Conservation (phyloP, 805 yeast genomes). For the Diddensiella santjacobensis region DNA sequence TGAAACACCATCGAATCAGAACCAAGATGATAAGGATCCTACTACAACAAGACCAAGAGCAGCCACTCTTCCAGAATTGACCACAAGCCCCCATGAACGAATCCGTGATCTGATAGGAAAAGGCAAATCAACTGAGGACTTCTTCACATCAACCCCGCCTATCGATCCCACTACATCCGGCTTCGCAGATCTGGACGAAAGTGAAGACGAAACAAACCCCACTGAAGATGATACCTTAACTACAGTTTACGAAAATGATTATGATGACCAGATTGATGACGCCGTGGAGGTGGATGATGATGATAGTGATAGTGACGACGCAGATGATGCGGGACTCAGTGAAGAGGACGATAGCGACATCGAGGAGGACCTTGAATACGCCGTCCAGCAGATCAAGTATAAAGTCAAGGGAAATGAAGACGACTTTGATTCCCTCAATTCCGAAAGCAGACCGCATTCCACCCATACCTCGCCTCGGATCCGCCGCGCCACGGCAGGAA, state of each 20-base stretch:
- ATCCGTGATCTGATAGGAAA: background rate
- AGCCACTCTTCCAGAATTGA: conserved; percentile 7
- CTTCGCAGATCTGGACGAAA: background rate
- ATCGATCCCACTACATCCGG: background rate
- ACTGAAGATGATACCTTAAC: conserved; percentile 10
- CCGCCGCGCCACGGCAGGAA: conserved; percentile 10
- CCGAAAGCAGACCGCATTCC: conserved; percentile 12
- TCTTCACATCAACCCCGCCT: background rate
- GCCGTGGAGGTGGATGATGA: conserved; percentile 27
- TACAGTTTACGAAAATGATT: conserved; percentile 17
- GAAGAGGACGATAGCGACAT: conserved; percentile 40
- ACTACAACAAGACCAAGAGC: conserved; percentile 10
- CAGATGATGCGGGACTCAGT: conserved; percentile 20
- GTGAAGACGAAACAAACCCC: conserved; percentile 1
- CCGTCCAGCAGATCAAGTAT: conserved; percentile 32
- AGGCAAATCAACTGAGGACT: conserved; percentile 7
- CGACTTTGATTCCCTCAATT: conserved; percentile 8
- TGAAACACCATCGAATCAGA: background rate
- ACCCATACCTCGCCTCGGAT: conserved; percentile 17
- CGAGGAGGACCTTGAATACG: conserved; percentile 40
- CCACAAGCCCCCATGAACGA: background rate
- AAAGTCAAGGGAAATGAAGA: conserved; percentile 8
- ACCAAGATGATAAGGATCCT: conserved; percentile 1
- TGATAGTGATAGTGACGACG: conserved; percentile 31
- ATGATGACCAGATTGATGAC: conserved; percentile 25